phyloP scores from a whole-genome alignment of 345 rosid species.

The Jatropha curcas region DNA sequence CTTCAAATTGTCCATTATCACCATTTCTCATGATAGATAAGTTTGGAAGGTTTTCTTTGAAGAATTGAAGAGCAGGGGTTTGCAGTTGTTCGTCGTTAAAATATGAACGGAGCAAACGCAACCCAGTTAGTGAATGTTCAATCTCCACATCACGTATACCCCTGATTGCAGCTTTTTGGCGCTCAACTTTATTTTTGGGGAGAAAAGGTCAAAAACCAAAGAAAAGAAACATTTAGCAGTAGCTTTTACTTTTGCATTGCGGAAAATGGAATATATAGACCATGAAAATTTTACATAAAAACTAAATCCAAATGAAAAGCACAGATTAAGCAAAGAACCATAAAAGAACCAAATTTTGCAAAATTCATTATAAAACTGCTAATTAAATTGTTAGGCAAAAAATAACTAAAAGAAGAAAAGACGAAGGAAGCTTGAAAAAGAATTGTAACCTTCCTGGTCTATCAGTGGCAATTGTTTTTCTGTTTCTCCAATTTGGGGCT shows the following conservation, averaged over 20 bases:
- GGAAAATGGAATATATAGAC: background rate
- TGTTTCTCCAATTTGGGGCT: background rate
- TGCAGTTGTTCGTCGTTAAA: slow-evolving; percentile 53
- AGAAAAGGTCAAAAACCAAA: background rate
- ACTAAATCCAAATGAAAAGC: background rate
- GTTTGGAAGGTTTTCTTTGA: slow-evolving; percentile 62
- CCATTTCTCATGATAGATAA: slow-evolving; percentile 41
- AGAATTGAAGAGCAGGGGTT: slow-evolving; percentile 53
- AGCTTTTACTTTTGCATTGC: background rate
- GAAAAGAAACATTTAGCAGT: background rate
- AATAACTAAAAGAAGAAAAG: background rate
- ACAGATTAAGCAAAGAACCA: background rate
- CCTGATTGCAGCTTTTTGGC: slow-evolving; percentile 65
- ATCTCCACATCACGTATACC: slow-evolving; percentile 75
- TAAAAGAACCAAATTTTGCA: background rate
- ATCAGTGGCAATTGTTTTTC: background rate
- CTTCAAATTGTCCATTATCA: slow-evolving; percentile 54
- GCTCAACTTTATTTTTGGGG: slow-evolving; percentile 46
- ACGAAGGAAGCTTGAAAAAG: background rate
- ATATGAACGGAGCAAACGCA: slow-evolving; percentile 64
- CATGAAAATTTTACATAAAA: background rate
- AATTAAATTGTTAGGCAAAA: background rate
- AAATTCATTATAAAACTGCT: background rate
- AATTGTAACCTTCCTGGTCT: slow-evolving; percentile 5
- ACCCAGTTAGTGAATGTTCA: slow-evolving; percentile 52